phyloP scores from a whole-genome alignment of 2,329 filamentous ascomycete genomes.

The Penicillium olsonii region DNA sequence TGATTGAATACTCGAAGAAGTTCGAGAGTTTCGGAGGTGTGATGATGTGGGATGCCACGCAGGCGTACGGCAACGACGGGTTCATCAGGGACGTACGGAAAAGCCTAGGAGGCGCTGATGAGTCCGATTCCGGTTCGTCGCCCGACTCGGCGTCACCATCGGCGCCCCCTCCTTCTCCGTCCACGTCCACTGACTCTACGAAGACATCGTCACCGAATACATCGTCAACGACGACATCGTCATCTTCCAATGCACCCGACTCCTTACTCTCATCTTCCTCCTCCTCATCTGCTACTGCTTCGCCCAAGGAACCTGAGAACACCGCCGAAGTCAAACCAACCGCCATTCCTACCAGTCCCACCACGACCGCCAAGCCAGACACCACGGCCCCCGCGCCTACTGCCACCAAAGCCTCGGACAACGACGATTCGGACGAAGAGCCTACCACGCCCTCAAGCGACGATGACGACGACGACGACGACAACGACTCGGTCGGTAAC shows the following conservation, averaged over 20 bases:
- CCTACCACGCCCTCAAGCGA: background rate
- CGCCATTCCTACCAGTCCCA: too few species aligned
- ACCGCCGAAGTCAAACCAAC: background rate
- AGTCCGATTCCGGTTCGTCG: conserved; percentile 55
- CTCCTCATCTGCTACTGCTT: conserved; percentile 16
- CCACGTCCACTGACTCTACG: conserved; percentile 30
- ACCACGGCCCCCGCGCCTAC: background rate
- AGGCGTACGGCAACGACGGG: conserved; percentile 60
- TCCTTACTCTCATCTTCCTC: conserved; percentile 31
- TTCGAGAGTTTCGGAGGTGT: conserved; percentile 66
- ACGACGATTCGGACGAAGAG: background rate
- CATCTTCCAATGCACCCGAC: conserved; percentile 26
- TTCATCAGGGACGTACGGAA: conserved; percentile 53
- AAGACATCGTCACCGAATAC: conserved; percentile 24
- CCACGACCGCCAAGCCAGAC: background rate
- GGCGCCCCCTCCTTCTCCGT: conserved; percentile 17
- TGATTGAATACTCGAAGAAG: conserved; percentile 56
- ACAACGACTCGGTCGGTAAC: background rate
- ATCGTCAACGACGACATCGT: conserved; percentile 24
- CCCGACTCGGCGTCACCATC: conserved; percentile 28
- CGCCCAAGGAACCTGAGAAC: conserved; percentile 6
- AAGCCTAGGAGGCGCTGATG: conserved; percentile 40
- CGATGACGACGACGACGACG: background rate
- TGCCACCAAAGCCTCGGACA: background rate
- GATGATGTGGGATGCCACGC: conserved; percentile 70